phyloP scores from a whole-genome alignment of 2,329 filamentous ascomycete species.

The Capronia epimyces region DNA sequence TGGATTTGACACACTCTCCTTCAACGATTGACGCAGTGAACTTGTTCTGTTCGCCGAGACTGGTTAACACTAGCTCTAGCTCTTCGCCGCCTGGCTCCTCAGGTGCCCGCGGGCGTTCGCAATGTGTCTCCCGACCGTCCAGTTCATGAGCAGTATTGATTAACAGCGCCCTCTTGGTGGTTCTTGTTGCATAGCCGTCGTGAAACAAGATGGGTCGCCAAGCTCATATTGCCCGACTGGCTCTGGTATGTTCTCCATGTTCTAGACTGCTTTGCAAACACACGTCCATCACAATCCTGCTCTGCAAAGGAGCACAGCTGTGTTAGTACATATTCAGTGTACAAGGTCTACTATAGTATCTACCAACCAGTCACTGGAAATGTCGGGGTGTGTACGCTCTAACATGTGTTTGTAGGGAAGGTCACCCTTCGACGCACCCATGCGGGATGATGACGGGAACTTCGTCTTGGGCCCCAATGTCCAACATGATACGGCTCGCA shows the following conservation, averaged over 20 bases:
- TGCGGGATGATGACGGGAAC: constrained; percentile 26
- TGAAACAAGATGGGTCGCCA: constrained; percentile 40
- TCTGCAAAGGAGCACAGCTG: not conserved
- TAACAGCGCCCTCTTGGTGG: not conserved
- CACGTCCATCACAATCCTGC: not conserved
- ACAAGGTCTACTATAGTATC: not conserved
- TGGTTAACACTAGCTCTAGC: too few relatives aligned
- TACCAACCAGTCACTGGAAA: not conserved
- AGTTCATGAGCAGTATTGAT: not conserved
- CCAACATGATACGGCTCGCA: constrained; percentile 34
- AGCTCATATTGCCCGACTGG: constrained; percentile 42
- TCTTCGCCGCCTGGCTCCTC: not conserved
- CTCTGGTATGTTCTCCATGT: constrained; percentile 38
- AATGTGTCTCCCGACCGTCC: not conserved
- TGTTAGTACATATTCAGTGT: not conserved
- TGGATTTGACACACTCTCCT: too few relatives aligned
- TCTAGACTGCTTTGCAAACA: not conserved
- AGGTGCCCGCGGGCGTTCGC: not conserved
- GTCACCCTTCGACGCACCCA: constrained; percentile 25
- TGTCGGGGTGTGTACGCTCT: constrained; percentile 1
- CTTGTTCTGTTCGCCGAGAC: not conserved
- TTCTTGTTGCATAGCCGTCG: not conserved
- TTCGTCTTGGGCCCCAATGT: constrained; percentile 25
- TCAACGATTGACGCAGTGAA: too few relatives aligned
- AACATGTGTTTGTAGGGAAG: constrained; percentile 16